Base-by-base conservation (phyloP, 1,139 yeast species). In the Pichia sp. region DNA sequence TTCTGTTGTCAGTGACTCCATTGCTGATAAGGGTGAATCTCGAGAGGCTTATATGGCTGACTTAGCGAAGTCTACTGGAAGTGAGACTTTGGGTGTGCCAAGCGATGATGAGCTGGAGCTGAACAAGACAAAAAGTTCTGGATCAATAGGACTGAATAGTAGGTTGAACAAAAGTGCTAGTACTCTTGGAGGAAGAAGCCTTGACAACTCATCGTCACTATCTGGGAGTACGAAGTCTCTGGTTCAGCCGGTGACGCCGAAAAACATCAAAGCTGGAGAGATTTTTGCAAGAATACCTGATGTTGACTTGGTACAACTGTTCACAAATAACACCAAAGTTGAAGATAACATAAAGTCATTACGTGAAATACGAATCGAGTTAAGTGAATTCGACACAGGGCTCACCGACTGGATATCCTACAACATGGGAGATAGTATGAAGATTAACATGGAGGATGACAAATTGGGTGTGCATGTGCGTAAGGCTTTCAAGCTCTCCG, bases 391-490 rank as follows among this genome's bases (percentile, higher is more conserved):
- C 13, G 50, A 53, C 40, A 55, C 52, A 4, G 57, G 57, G 13
- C 23, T 55, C 13, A 23, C 31, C 5, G 54, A 52, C 8, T 55
- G 57, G 57, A 52, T 55, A 4, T 38, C 47, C n/a, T 55, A 23
- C 41, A 55, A 55, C 34, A 55, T 55, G 57, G 54, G 55, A 15
- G 53, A 47, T 30, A 47, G 54, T 36, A 30, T 43, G 40, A 52
- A 53, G 31, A 48, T 48, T 13, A 50, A 41, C n/a, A 47, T 47
- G 31, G 57, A 55, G 32, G 57, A 52, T 10, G 57, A 55, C 11
- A 49, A 45, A 23, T 26, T 55, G 10, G 57, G 57, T 2, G 30
- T 40, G 3, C 55, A 55, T 46, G 57, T 46, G 15, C 43, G 46
- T 15, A 52, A 55, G 16, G 57, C 55, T 6, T 34, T 52, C 6